Conservation (phyloP, 2,329 filamentous ascomycete genomes). For the Aspergillus japonicus region DNA sequence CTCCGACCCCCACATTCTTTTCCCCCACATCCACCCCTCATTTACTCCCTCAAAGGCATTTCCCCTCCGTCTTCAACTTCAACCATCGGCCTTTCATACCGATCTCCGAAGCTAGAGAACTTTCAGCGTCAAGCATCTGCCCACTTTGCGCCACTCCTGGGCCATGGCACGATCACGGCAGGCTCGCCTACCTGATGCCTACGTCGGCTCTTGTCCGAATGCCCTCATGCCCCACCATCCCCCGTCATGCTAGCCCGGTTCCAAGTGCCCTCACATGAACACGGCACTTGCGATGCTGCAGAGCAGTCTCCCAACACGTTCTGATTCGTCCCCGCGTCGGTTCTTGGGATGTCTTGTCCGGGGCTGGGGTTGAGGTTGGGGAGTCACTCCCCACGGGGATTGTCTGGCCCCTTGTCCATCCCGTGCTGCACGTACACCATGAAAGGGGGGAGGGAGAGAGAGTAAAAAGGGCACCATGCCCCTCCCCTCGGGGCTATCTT, state of each 20-base stretch:
- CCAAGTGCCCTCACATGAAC: not conserved
- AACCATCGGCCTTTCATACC: constrained; percentile 16
- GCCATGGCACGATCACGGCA: not conserved
- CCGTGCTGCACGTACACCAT: not conserved
- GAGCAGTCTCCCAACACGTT: not conserved
- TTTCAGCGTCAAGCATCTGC: constrained; percentile 7
- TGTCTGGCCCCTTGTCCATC: not conserved
- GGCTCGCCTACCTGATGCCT: constrained; percentile 16
- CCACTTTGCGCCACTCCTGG: constrained; percentile 2
- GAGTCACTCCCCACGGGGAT: constrained; percentile 28
- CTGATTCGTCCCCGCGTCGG: constrained; percentile 13
- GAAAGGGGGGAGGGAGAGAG: not conserved
- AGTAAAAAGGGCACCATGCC: not conserved
- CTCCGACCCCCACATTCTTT: constrained; percentile 21
- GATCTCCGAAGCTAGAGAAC: constrained; percentile 23
- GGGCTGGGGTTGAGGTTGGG: constrained; percentile 19
- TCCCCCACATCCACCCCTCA: not conserved
- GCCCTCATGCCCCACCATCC: not conserved
- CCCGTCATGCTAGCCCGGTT: not conserved
- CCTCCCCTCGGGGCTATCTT: not conserved
- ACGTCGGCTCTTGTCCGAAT: constrained; percentile 22
- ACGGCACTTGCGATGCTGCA: not conserved
- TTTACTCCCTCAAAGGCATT: not conserved
- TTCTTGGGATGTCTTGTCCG: constrained; percentile 14
- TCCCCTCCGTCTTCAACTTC: not conserved